Percentiles rank a stretch among this genome's conserved stretches.
Evolutionary conservation across 768 basidiomycete species (phyloP).

Genomic region (Steccherinum ochraceum): DNA sequence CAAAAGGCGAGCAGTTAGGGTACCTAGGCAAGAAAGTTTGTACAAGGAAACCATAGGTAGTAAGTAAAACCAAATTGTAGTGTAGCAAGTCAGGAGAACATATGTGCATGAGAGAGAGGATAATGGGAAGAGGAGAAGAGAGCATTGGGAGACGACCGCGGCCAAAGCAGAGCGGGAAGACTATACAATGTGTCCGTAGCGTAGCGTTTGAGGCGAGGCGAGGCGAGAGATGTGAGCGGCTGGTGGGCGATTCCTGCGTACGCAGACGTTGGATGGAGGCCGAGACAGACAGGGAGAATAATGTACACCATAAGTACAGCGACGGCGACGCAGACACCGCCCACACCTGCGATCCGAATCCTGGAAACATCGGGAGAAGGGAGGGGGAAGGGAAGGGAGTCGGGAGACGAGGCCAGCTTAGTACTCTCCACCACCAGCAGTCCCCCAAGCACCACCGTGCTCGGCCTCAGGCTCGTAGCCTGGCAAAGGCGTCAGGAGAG

Average conservation of each 20-base stretch:
- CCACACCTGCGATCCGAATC: background rate
- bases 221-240: background rate
- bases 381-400: background rate
- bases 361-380: background rate
- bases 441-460: background rate
- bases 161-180: background rate
- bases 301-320: background rate
- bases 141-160: no score
- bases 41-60: no score
- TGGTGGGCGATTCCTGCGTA: no score
- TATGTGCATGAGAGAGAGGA: background rate
- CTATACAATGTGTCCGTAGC: background rate
- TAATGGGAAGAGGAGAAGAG: no score
- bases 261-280: no score
- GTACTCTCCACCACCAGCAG: background rate
- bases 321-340: background rate
- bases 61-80: no score
- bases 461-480: background rate
- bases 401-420: background rate
- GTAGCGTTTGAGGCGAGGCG: background rate
- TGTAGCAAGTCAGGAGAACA: background rate
- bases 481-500: conserved; percentile 11
- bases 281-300: background rate
- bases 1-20: no score
- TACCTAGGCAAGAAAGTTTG: no score